These are phyloP conservation scores for Penicillium sp. DNA, from an alignment of 2,329 filamentous ascomycete genomes.

Conservation along the genomic window DNA sequence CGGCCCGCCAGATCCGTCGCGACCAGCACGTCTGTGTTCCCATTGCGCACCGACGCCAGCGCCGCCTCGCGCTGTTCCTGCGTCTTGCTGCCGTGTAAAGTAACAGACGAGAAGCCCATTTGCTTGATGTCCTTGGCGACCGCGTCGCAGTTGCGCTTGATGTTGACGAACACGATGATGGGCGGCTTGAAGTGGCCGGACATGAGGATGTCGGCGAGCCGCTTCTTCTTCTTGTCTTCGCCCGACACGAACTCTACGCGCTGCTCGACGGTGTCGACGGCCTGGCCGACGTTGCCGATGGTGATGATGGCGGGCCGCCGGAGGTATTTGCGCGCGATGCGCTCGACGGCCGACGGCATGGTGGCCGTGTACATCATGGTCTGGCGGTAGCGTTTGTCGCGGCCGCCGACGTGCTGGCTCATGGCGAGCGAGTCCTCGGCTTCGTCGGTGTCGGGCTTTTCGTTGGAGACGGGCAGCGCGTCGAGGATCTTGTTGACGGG, in stretches of 20 bases:
- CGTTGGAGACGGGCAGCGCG: conserved; percentile 84
- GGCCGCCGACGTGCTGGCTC: conserved; percentile 70
- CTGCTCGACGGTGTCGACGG: conserved; percentile 96
- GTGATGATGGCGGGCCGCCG: conserved; percentile 89
- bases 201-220: conserved; percentile 82
- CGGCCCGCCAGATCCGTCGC: conserved; percentile 92
- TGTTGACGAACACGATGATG: conserved; percentile 99
- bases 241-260: conserved; percentile 86
- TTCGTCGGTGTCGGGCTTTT: conserved; percentile 90
- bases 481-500: conserved; percentile 96
- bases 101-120: conserved; percentile 87
- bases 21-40: conserved; percentile 80
- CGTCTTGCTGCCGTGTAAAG: conserved; percentile 91
- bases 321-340: conserved; percentile 95
- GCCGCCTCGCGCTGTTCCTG: conserved; percentile 97
- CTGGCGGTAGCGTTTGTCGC: conserved; percentile 75
- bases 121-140: conserved; percentile 90
- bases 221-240: conserved; percentile 95
- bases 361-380: conserved; percentile 99
- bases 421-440: conserved; percentile 85
- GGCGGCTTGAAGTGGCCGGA: conserved; percentile 78
- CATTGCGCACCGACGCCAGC: conserved; percentile 75
- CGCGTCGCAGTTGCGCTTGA: conserved; percentile 97
- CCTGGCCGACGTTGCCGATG: conserved; percentile 91
- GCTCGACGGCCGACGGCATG: conserved; percentile 88